Evolutionary conservation across 306 rosid species (phyloP), one percentile per base, ranked within the genome.

Genomic region (Heteromeles arbutifolia): DNA sequence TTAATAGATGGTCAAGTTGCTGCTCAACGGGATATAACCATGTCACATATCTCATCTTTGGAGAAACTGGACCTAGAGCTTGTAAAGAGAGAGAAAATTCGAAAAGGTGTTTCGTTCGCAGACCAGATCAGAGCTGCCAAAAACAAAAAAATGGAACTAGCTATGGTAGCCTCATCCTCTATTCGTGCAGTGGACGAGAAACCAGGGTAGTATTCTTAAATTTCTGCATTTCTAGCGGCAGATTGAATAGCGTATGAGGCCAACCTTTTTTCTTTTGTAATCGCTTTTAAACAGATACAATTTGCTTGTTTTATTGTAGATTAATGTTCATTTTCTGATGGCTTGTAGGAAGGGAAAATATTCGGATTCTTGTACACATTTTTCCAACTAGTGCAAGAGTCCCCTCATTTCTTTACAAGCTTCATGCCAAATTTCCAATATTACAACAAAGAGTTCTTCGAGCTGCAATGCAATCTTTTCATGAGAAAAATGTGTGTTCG

Each of bases 71-170:
- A 95, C 81, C 69, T 90, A 68, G 96, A 95, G 77, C 87, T 79
- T 63, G 81, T 90, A 77, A 88, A 81, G 88, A 89, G 77, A 74
- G 96, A 87, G 22, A 86, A 80, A 48, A 32, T 74, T 83, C 83
- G 70, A 66, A 84, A 76, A 77, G 85, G 83, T 82, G 81, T 80
- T 67, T 86, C 99, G 0, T 84, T 95, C 5, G 92, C 97, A 11
- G 97, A 95, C 78, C 97, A 87, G 78, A 92, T 95, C 76, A 85
- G 80, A 86, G 92, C 85, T 74, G 90, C 91, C 32, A 92, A 86
- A 79, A 81, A 66, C 56, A 68, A 78, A 85, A 89, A 65, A 82
- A 80, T 65, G 73, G 88, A 85, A 79, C 79, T 75, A 77, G 71
- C 77, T 53, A 74, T 71, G 72, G 70, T 45, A 34, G 67, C 80